Base-by-base conservation (phyloP, 1,284 basidiomycete genomes). In the Heterobasidion parviporum region DNA sequence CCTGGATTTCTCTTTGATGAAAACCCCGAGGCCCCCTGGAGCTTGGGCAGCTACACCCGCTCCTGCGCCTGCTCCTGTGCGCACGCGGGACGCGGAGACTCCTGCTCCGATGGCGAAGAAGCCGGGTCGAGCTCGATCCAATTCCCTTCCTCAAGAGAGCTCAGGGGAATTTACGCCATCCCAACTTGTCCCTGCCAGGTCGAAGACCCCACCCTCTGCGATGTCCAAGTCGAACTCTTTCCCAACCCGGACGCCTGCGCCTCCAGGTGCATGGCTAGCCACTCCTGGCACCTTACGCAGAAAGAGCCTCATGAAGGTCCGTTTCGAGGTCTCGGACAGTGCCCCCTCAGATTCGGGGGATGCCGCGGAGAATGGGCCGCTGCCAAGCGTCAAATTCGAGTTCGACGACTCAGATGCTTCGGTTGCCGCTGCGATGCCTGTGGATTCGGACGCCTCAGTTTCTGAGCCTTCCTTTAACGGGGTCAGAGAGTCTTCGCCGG, bases 21-120 rank as follows among this genome's bases (percentile, higher is more conserved):
- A 85, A 68, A 87, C 83, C n/a, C 83, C 83, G 1, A 76, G 73
- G 60, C 82, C 83, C 14, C 86, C 86, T 36, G 87, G 87, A 33
- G 84, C 77, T 44, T 89, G 85, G 86, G 65, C 73, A n/a, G 66
- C 74, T 12, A 87, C 84, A 7, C 84, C 85, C 34, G 69, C 72
- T 2, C 74, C 73, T 48, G 51, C 33, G 8, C 84, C 85, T 34
- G 69, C 72, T 2, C 74, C 73, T 48, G 51, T 32, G 3, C 53
- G 20, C 2, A 20, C 32, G 33, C 56, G 56, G 44, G 48, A 58
- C 52, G 45, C 54, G 48, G 15, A 56, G 46, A 36, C 46, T 26
- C 52, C 53, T 4, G 46, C 52, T 44, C 33, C 45, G n/a, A 8
- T 33, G 14, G 33, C 58, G 26, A 48, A 35, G 15, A 56, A 53